Evolutionary conservation across 192 early-diverging fungal species (phyloP).

Genomic region (Gaertneriomyces semiglobifer): DNA sequence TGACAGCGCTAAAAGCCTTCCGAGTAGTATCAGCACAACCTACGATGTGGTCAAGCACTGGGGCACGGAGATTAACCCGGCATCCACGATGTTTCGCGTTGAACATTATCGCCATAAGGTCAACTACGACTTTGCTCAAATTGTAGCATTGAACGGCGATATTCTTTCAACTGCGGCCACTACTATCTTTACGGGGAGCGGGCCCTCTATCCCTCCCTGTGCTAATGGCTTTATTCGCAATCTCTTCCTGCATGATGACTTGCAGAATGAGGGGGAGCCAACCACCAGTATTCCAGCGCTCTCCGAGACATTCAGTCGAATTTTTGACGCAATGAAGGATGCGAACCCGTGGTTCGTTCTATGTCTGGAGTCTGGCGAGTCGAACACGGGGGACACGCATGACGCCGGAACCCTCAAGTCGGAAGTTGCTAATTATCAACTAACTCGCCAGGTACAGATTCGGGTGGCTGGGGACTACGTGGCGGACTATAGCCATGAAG

Average conservation of each 20-base stretch:
- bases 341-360: conserved; percentile 25
- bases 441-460: conserved; percentile 16
- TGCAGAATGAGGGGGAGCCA: conserved; percentile 4
- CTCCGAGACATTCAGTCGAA: background rate
- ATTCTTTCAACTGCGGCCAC: conserved; percentile 76
- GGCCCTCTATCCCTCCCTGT: background rate
- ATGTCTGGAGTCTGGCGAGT: conserved; percentile 24
- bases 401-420: conserved; percentile 61
- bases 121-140: conserved; percentile 62
- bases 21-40: conserved; percentile 18
- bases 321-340: conserved; percentile 21
- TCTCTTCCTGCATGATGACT: conserved; percentile 15
- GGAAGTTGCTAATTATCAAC: conserved; percentile 8
- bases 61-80: conserved; percentile 31
- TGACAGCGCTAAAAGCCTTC: conserved; percentile 17
- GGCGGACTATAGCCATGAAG: conserved; percentile 21
- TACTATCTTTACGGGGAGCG: conserved; percentile 15
- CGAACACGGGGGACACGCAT: conserved; percentile 40
- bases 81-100: conserved; percentile 65
- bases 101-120: conserved; percentile 76
- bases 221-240: conserved; percentile 31
- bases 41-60: conserved; percentile 27
- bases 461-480: conserved; percentile 27
- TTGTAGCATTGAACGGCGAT: conserved; percentile 77
- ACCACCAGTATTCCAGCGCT: conserved; percentile 11